Evolutionary conservation across 2,329 filamentous ascomycete genomes (phyloP), one percentile per base, ranked within the genome.

Genomic region (Neocatenulostroma microsporum): DNA sequence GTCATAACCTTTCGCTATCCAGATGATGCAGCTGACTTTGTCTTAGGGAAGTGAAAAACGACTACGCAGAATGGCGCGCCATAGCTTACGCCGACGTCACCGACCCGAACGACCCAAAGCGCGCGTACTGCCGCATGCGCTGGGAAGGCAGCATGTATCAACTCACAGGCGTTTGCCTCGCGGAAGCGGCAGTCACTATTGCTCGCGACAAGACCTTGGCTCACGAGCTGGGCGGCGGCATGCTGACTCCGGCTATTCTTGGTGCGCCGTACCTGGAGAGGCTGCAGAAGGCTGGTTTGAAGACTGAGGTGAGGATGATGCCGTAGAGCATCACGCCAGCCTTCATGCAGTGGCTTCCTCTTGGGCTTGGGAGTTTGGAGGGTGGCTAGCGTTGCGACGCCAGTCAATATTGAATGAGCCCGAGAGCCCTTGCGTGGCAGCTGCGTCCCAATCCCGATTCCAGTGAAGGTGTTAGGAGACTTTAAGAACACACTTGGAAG

Each of bases 171-270:
- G 53, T 78, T n/a, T 67, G 81, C 19, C 53, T 84, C 11, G 70
- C 72, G 2, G 70, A 85, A 49, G 82, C 73, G 10, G 82, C 81
- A 3, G 62, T 73, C 25, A 76, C 77, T 0, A 64, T 88, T 21
- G 62, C 86, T 12, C 68, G 80, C 40, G 69, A 58, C 14, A 56
- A 78, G 11, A 62, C 75, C 3, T 53, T 62, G 24, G 69, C 68
- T 8, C 64, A 69, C 31, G 59, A 69, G 23, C 62, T 84, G 10
- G 68, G 67, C 2, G 82, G 82, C 13, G 83, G 82, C 3, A 63
- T 85, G 17, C 74, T 83, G 44, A 88, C 84, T 1, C 78, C 83
- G 1, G 80, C 82, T 1, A 82, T 74, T 36, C 62, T 88, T 2
- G 83, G 83, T 1, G 76, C 80, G 48, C 63, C 68, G 8, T 82